These are phyloP conservation scores for Deakozyma indianensis DNA, from an alignment of 805 yeast genomes.

Conservation along the genomic window DNA sequence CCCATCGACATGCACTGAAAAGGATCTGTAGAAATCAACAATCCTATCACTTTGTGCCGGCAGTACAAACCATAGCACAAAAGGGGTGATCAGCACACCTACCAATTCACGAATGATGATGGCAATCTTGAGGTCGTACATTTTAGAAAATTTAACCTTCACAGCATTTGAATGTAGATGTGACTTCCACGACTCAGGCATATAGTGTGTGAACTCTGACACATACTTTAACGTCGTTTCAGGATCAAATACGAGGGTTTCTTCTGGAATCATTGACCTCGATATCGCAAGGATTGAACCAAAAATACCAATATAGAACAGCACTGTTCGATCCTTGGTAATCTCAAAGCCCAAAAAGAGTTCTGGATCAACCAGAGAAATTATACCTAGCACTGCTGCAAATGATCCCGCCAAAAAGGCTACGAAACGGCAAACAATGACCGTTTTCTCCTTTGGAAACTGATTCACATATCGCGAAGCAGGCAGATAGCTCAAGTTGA, in stretches of 20 bases:
- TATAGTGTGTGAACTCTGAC: constrained; percentile 77
- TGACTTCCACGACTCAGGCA: constrained; percentile 81
- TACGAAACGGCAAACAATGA: constrained; percentile 40
- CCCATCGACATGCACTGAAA: constrained; percentile 83
- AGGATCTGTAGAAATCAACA: constrained; percentile 83
- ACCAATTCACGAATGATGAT: constrained; percentile 64
- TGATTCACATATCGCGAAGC: constrained; percentile 79
- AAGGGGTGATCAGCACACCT: constrained; percentile 75
- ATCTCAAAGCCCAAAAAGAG: constrained; percentile 81
- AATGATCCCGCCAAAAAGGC: constrained; percentile 78
- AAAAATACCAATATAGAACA: constrained; percentile 76
- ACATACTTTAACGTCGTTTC: constrained; percentile 72
- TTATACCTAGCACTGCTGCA: constrained; percentile 70
- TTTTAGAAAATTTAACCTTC: constrained; percentile 63
- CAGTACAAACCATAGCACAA: constrained; percentile 72
- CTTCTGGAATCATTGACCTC: constrained; percentile 52
- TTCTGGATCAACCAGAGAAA: constrained; percentile 76
- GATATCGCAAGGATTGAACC: constrained; percentile 84
- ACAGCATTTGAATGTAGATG: constrained; percentile 73
- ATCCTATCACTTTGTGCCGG: constrained; percentile 62
- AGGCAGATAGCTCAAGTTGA: constrained; percentile 61
- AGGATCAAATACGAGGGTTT: constrained; percentile 74
- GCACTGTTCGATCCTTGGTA: constrained; percentile 61
- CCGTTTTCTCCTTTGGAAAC: constrained; percentile 70
- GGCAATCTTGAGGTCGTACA: constrained; percentile 61